These are phyloP conservation scores for Termitomyces sp. DNA, from an alignment of 768 basidiomycete genomes.

Conservation along the genomic window DNA sequence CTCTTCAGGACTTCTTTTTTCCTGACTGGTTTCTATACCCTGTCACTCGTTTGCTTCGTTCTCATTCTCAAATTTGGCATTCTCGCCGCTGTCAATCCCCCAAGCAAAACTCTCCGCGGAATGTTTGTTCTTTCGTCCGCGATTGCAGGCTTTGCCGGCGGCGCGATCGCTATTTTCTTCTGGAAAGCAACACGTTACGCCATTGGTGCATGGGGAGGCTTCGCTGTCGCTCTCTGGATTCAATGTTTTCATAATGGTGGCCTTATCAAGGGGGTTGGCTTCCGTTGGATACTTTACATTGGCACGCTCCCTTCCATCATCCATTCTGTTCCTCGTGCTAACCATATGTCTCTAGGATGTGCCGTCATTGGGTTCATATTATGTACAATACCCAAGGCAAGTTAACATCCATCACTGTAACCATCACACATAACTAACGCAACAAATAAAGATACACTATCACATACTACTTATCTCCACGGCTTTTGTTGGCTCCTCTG, in stretches of 20 bases:
- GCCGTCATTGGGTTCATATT: slow-evolving; percentile 78
- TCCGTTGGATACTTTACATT: slow-evolving; percentile 89
- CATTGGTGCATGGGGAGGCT: slow-evolving; percentile 82
- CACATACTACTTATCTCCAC: slow-evolving; percentile 85
- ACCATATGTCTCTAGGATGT: slow-evolving; percentile 46
- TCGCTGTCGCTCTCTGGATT: slow-evolving; percentile 84
- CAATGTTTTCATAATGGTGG: slow-evolving; percentile 85
- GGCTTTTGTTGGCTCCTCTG: slow-evolving; percentile 85
- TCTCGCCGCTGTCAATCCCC: slow-evolving; percentile 78
- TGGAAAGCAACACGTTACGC: slow-evolving; percentile 88
- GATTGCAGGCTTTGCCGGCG: slow-evolving; percentile 81
- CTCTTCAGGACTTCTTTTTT: slow-evolving; percentile 84
- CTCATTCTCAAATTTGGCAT: slow-evolving; percentile 90
- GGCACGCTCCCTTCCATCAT: slow-evolving; percentile 42
- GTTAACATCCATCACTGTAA: slow-evolving; percentile 9
- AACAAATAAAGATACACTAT: slow-evolving; percentile 62
- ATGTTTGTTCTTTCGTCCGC: slow-evolving; percentile 84
- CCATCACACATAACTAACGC: slow-evolving; percentile 13
- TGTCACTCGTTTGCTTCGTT: slow-evolving; percentile 82
- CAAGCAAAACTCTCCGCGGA: slow-evolving; percentile 75
- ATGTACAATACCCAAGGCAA: slow-evolving; percentile 76
- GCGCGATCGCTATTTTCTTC: slow-evolving; percentile 87
- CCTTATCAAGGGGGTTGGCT: slow-evolving; percentile 71
- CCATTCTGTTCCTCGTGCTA: slow-evolving; percentile 14
- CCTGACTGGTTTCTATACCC: slow-evolving; percentile 87